Percentiles rank a stretch among this genome's conserved stretches.
These are phyloP conservation scores for Sphagnum fallax DNA, from an alignment of 228 moss, liverwort and hornwort species.

Conservation along the genomic window DNA sequence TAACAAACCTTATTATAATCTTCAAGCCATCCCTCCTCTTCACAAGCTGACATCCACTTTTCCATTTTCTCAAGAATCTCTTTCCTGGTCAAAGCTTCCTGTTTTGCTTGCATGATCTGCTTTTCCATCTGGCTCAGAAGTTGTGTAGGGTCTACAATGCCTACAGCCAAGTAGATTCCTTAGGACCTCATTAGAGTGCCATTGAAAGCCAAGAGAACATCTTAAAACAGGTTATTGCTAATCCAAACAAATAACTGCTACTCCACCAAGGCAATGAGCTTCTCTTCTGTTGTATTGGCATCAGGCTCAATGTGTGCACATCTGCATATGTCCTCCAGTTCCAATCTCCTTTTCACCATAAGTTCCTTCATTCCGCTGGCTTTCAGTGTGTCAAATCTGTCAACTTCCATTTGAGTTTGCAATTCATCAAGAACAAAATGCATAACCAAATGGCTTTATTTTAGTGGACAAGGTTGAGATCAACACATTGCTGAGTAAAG, in stretches of 20 bases:
- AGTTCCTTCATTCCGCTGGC: conserved; percentile 92
- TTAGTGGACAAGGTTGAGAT: too few relatives aligned
- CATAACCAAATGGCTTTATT: too few relatives aligned
- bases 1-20: conserved; percentile 77
- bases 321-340: conserved; percentile 81
- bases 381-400: conserved; percentile 64
- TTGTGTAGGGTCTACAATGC: conserved; percentile 74
- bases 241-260: too few relatives aligned
- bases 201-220: too few relatives aligned
- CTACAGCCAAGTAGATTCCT: conserved; percentile 12
- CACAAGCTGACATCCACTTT: conserved; percentile 93
- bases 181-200: too few relatives aligned
- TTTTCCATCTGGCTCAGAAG: conserved; percentile 75
- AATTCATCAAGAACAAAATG: background rate
- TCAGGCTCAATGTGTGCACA: conserved; percentile 83
- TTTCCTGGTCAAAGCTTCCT: conserved; percentile 70
- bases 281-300: conserved; percentile 61
- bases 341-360: conserved; percentile 74
- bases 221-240: too few relatives aligned
- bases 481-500: too few relatives aligned
- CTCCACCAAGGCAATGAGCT: conserved; percentile 59
- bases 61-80: conserved; percentile 95
- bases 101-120: conserved; percentile 60
- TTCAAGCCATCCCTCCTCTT: conserved; percentile 97
- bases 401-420: conserved; percentile 86